Conservation (phyloP, 1,284 basidiomycete species). For the Pulveroboletus sp. region DNA sequence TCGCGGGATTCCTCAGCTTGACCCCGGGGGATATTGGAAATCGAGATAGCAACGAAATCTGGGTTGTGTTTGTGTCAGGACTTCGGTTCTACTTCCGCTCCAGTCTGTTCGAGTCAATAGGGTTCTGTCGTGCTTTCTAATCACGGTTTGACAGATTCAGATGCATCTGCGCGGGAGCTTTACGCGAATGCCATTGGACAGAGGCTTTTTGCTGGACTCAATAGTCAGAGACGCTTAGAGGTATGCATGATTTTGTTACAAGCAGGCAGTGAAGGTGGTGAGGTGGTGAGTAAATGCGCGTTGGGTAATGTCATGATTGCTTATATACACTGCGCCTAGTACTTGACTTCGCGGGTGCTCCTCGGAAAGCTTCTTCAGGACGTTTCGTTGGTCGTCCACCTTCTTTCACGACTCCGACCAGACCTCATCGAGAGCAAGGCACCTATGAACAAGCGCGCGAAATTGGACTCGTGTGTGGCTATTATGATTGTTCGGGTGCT, state of each 20-base stretch:
- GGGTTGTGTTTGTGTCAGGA: conserved; percentile 50
- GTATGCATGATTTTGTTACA: conserved; percentile 57
- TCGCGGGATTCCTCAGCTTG: conserved; percentile 58
- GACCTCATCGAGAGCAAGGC: conserved; percentile 41
- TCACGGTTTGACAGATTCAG: conserved; percentile 28
- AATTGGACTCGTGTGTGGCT: conserved; percentile 54
- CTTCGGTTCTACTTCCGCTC: conserved; percentile 49
- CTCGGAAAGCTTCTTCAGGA: conserved; percentile 52
- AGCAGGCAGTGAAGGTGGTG: conserved; percentile 45
- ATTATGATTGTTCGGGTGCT: not conserved
- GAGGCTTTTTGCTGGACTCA: conserved; percentile 55
- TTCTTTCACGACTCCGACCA: conserved; percentile 61
- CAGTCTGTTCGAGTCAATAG: conserved; percentile 38
- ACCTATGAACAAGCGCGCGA: conserved; percentile 63
- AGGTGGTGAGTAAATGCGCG: conserved; percentile 44
- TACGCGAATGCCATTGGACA: conserved; percentile 48
- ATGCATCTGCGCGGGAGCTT: conserved; percentile 38
- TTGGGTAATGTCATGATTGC: not conserved
- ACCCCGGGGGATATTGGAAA: conserved; percentile 46
- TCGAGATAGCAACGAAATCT: conserved; percentile 40
- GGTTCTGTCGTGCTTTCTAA: not conserved
- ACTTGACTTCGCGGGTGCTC: conserved; percentile 50
- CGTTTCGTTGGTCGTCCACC: conserved; percentile 52
- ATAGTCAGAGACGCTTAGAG: conserved; percentile 53
- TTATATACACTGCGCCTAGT: conserved; percentile 38